Conservation (phyloP, 2,329 filamentous ascomycete species). For the Cadophora sp. region DNA sequence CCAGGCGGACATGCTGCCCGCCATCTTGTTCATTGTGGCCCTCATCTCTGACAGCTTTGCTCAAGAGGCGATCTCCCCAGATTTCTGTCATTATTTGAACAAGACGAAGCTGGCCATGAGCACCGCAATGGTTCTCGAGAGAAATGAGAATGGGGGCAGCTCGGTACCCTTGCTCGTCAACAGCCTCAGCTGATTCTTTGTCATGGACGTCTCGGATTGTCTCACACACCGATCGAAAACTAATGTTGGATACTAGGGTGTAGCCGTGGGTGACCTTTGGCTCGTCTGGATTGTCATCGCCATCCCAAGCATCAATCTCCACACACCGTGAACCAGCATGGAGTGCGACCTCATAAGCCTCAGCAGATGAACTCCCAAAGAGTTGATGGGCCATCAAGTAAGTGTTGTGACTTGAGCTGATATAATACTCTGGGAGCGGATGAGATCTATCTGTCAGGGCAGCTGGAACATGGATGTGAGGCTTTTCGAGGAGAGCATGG, state of each 20-base stretch:
- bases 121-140: conserved; percentile 70
- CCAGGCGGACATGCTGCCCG: conserved; percentile 60
- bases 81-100: conserved; percentile 71
- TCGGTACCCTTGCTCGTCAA: conserved; percentile 48
- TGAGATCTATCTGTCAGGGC: conserved; percentile 62
- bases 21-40: conserved; percentile 62
- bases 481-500: conserved; percentile 58
- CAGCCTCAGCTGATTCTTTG: conserved; percentile 57
- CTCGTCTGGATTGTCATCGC: conserved; percentile 64
- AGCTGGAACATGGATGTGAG: conserved; percentile 63
- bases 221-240: conserved; percentile 70
- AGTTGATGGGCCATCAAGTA: conserved; percentile 75
- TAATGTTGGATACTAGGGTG: conserved; percentile 70
- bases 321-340: conserved; percentile 71
- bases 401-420: conserved; percentile 77
- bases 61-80: conserved; percentile 65
- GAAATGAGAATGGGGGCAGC: conserved; percentile 68
- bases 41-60: conserved; percentile 61
- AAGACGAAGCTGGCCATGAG: conserved; percentile 64
- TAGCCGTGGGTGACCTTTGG: conserved; percentile 76
- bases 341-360: conserved; percentile 68
- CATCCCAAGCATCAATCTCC: conserved; percentile 78
- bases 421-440: conserved; percentile 72
- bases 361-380: conserved; percentile 65
- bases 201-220: conserved; percentile 69